A percentile compares a stretch with the other conserved stretches of the same genome.
Conservation (phyloP, 1,284 basidiomycete species). For the Fomes fomentarius region DNA sequence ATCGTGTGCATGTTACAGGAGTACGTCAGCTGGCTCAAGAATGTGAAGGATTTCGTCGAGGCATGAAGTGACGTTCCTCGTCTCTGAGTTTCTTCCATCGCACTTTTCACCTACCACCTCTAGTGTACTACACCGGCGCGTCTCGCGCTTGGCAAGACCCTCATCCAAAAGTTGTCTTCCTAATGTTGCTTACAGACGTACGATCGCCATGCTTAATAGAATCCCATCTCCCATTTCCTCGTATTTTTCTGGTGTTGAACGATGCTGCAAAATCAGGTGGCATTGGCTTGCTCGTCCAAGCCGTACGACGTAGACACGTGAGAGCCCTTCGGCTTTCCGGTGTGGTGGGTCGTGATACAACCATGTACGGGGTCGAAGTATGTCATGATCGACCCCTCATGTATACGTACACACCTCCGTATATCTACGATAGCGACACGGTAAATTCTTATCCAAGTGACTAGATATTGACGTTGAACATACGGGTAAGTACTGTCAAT, state of each 20-base stretch:
- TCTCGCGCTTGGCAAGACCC: neutral
- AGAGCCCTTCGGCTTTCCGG: too few species aligned
- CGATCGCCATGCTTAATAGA: constrained; percentile 15
- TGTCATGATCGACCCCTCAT: too few species aligned
- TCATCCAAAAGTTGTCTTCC: constrained; percentile 12
- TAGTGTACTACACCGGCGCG: constrained; percentile 6
- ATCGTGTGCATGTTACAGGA: constrained; percentile 54
- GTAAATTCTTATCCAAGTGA: too few species aligned
- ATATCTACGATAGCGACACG: too few species aligned
- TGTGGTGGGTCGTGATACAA: too few species aligned
- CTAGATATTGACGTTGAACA: too few species aligned
- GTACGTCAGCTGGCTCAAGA: constrained; percentile 88
- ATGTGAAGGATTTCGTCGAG: constrained; percentile 87
- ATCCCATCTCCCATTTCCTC: constrained; percentile 6
- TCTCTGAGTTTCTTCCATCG: neutral
- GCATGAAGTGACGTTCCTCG: constrained; percentile 1
- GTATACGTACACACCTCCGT: too few species aligned
- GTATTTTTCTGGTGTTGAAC: neutral
- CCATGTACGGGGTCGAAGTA: too few species aligned
- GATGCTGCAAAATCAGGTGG: too few species aligned
- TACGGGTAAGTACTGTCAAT: too few species aligned
- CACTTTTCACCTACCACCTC: neutral
- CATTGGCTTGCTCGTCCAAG: too few species aligned
- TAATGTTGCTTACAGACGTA: constrained; percentile 15
- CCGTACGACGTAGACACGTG: too few species aligned